Base-by-base conservation (phyloP, 2,329 filamentous ascomycete species). In the Microsporum audouinii region DNA sequence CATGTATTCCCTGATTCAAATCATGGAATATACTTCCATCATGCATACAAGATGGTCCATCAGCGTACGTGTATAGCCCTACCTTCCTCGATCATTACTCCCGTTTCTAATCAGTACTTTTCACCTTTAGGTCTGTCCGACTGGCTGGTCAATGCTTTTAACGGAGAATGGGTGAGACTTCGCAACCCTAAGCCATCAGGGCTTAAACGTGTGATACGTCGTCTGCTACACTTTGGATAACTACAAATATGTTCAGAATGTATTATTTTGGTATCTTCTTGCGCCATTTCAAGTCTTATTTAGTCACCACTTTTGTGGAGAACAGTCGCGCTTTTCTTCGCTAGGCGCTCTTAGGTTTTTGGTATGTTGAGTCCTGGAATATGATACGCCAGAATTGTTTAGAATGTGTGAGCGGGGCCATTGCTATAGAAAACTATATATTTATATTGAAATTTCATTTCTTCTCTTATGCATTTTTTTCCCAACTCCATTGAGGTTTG, bases 141-240 rank as follows among this genome's bases (percentile, higher is more conserved):
- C 71, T 99, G 92, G 92, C 84, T 99, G 60, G 83, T 96, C 71
- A 97, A 96, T 71, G 94, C 94, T 1, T 99, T 99, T 73, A 97
- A 97, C 67, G 94, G 94, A 58, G 91, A 96, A 73, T 97, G 92
- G 90, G 78, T 92, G 57, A 77, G 79, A 56, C 83, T 80, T 17
- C 75, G 78, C 14, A 71, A 81, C 59, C 80, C 82, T 0, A 74
- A 74, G 31, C 64, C 69, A 17, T 71, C 71, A 4, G 66, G 69
- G 36, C 69, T 69, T 66, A 64, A 65, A 17, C 66, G 63, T 29
- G 61, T 57, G 56, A 39, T 62, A 36, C 10, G 23, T 3, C 41
- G 45, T 7, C 27, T 59, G 10, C 33, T 41, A 29, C 34, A 27
- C n/a, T n/a, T 55, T 8, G 27, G 7, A 29, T 31, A 36, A 10